Evolutionary conservation across 176 grass and related monocot species (phyloP), one percentile per base, ranked within the genome.

Genomic region (Carex kokanica): DNA sequence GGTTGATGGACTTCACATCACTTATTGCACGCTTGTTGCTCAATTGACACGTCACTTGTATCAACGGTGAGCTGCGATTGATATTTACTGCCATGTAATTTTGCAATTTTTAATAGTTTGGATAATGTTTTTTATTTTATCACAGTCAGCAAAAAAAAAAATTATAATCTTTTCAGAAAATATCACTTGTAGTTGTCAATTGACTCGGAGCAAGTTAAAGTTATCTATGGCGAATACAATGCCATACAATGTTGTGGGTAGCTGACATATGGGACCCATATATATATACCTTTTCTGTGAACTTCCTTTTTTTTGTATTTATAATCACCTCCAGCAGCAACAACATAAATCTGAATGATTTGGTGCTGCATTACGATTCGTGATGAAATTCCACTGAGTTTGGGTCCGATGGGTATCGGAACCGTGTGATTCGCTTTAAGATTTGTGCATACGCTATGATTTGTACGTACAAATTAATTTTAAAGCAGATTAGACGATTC

Each of bases 81-180:
- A 80, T 27, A 38, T 34, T 38, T 7, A 61, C 77, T 4, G 20
- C 12, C 43, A 51, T 51, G 43, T 60, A 59, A 12, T 4, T 80
- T 41, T 52, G 11, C 8, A n/a, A 20, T 60, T 79, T 41, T 21
- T 41, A 61, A 61, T 61, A 38, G 14, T 80, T 40, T 43, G 56
- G 78, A 81, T 81, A 63, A 81, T 81, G 78, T 81, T 63, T 14
- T 45, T 81, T 24, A 6, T 15, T 31, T 55, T 29, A 63, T 81
- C 56, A 0, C 0, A 14, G 12, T 62, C 56, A 21, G 23, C n/a
- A 68, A 31, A 36, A 25, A 12, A 38, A 69, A 1, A 12, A 17
- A 47, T 47, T 47, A 2, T 47, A 47, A 47, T 47, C 2, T 69
- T 31, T 27, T 58, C 16, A 58, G 16, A 58, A 58, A 58, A 58